Percentiles rank a stretch among this genome's conserved stretches.
Evolutionary conservation across 305 asterid genomes (phyloP).

Genomic region (Fraxinus sp.): DNA sequence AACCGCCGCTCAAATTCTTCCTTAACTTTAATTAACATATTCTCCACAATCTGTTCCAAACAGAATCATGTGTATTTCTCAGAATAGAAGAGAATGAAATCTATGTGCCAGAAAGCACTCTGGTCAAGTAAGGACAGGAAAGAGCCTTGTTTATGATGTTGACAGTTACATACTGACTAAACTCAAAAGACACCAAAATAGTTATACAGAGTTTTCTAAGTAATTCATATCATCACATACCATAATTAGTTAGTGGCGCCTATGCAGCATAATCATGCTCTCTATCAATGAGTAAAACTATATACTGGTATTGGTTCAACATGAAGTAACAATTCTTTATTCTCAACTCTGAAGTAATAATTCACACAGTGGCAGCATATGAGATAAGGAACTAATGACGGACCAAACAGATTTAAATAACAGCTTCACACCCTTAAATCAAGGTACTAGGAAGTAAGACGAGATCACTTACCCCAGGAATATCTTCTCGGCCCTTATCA

Average conservation of each 20-base stretch:
- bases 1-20: conserved; percentile 66
- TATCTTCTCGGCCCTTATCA: conserved; percentile 74
- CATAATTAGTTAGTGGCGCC: neutral
- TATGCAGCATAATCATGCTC: neutral
- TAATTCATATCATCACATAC: conserved; percentile 12
- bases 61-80: conserved; percentile 23
- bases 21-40: conserved; percentile 57
- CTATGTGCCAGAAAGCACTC: conserved; percentile 4
- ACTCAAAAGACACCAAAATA: neutral
- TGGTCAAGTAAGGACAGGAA: conserved; percentile 10
- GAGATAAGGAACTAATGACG: neutral
- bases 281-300: neutral
- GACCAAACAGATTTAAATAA: conserved; percentile 8
- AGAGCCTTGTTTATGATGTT: neutral
- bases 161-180: neutral
- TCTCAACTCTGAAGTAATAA: conserved; percentile 1
- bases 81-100: conserved; percentile 19
- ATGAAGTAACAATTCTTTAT: neutral
- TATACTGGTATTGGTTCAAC: conserved; percentile 2
- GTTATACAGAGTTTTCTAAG: neutral
- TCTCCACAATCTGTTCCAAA: conserved; percentile 69
- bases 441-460: conserved; percentile 8
- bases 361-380: conserved; percentile 8
- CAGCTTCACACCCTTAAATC: neutral
- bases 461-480: conserved; percentile 61